These are phyloP conservation scores for Diaporthe citriasiana DNA, from an alignment of 2,329 filamentous ascomycete genomes.

Conservation along the genomic window DNA sequence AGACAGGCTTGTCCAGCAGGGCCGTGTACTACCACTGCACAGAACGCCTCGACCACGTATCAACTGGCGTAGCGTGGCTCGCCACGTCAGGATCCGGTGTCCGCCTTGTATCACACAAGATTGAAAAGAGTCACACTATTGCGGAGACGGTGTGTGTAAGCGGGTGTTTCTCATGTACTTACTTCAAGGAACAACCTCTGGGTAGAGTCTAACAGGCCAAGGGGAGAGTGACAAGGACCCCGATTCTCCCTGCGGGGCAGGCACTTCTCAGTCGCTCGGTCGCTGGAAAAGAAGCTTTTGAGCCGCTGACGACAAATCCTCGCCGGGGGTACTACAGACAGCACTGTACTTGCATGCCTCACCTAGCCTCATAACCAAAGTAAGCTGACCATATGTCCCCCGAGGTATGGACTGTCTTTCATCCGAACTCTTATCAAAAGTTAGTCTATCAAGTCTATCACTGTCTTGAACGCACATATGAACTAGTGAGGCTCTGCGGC, in stretches of 20 bases:
- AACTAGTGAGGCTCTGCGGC: constrained; percentile 12
- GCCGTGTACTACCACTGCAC: not conserved
- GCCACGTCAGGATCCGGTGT: constrained; percentile 6
- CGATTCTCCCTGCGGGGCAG: not conserved
- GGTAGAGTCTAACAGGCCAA: not conserved
- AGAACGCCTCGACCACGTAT: not conserved
- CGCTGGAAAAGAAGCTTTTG: constrained; percentile 27
- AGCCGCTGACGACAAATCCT: constrained; percentile 19
- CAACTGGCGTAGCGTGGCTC: not conserved
- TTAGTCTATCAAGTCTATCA: not conserved
- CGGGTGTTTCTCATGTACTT: not conserved
- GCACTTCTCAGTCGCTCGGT: not conserved
- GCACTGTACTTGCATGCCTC: not conserved
- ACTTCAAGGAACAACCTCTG: not conserved
- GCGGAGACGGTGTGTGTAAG: not conserved
- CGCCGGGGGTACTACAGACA: not conserved
- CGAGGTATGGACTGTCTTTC: not conserved
- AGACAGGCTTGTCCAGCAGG: not conserved
- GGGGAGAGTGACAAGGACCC: not conserved
- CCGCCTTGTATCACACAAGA: constrained; percentile 16
- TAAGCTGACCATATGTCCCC: not conserved
- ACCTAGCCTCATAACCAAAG: not conserved
- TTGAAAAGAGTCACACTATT: not conserved
- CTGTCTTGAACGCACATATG: not conserved
- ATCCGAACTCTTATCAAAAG: not conserved